Percentiles rank a stretch among this genome's conserved stretches.
phyloP scores from a whole-genome alignment of 2,329 filamentous ascomycete genomes.

The Knoxdaviesia proteae region DNA sequence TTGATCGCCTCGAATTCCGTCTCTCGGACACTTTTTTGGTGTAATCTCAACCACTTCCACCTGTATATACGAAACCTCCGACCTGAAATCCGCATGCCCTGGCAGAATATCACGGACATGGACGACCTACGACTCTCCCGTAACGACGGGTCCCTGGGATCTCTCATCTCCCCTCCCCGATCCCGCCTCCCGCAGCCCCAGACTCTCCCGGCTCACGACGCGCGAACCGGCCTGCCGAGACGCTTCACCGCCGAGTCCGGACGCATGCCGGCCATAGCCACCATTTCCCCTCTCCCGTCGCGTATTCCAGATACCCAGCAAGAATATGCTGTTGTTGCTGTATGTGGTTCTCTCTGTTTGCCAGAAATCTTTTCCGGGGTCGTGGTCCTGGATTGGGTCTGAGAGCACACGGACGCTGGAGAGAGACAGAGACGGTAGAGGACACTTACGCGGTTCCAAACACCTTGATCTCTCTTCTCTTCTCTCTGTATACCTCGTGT shows the following conservation, averaged over 20 bases:
- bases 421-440: neutral
- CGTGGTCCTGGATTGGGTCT: neutral
- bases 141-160: slow-evolving; percentile 55
- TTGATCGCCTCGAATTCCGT: neutral
- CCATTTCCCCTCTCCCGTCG: slow-evolving; percentile 29
- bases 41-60: neutral
- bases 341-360: neutral
- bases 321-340: slow-evolving; percentile 25
- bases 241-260: slow-evolving; percentile 87
- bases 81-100: neutral
- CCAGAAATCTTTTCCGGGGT: neutral
- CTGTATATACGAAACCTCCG: neutral
- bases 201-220: slow-evolving; percentile 35
- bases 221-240: slow-evolving; percentile 59
- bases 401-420: neutral
- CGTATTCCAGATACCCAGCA: slow-evolving; percentile 24
- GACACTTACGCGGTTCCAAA: no score
- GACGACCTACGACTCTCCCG: slow-evolving; percentile 64
- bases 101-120: slow-evolving; percentile 35
- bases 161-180: slow-evolving; percentile 53
- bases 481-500: neutral
- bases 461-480: neutral
- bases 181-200: slow-evolving; percentile 35
- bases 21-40: neutral
- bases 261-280: slow-evolving; percentile 55